Evolutionary conservation across 768 basidiomycete genomes (phyloP), one percentile per base, ranked within the genome.

Genomic region (Mycena kentingensis): DNA sequence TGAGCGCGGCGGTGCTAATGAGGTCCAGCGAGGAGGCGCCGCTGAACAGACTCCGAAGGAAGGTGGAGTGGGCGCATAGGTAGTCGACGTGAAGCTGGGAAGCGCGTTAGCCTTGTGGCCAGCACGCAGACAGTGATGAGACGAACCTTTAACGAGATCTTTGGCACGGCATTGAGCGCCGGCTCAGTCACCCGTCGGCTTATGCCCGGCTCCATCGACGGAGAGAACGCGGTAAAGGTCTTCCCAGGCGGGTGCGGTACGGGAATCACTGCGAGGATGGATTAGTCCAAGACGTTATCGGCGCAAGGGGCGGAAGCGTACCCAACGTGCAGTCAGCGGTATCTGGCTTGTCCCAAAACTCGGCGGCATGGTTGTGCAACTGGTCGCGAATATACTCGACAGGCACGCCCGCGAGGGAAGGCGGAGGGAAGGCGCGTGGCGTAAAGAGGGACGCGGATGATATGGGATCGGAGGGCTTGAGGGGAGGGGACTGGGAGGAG

Each of bases 301-400:
- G 29, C 18, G 4, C 19, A 26, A 27, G 53, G 19, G 18, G 27
- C 21, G 29, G 43, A 13, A 28, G 69, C 80, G 28, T 61, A 90
- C 90, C 77, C 51, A 91, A 77, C 15, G 89, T 89, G 68, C 88
- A 92, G 68, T 92, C 87, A 8, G 88, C 81, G 1, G 84, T 87
- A 59, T 88, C 85, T 52, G 82, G 78, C 57, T 82, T 87, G 63
- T 84, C 80, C 88, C 89, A 90, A 70, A 85, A 88, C 41, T 77
- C 71, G 19, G 81, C 71, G 13, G 87, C 88, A 45, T 90, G 73
- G 63, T 69, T 72, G 68, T 80, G 85, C 35, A 90, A 79, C 65
- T 85, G 84, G 63, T 81, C 78, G 60, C 86, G 65, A 63, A 90
- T 87, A 62, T 88, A 90, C 63, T 87, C 85, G 60, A 81, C 72